Conservation (phyloP, 208 protist genomes). For the Wallacemonas rigidus region DNA sequence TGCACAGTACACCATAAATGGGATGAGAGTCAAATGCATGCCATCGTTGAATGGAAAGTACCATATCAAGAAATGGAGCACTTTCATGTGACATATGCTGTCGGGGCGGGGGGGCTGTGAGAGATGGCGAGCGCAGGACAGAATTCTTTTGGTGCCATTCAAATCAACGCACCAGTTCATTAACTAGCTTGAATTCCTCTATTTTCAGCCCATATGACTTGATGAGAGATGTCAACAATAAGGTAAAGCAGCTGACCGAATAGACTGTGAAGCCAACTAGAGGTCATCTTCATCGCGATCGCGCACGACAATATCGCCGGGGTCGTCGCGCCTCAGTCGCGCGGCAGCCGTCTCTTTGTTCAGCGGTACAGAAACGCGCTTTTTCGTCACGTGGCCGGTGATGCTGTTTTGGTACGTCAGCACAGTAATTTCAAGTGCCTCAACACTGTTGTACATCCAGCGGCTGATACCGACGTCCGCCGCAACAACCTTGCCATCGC, state of each 20-base stretch:
- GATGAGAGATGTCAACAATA: not conserved
- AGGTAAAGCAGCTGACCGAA: constrained; percentile 12
- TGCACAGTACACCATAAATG: no score
- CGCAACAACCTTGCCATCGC: constrained; percentile 57
- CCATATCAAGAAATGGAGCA: no score
- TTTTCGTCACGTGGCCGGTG: constrained; percentile 13
- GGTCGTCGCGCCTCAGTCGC: not conserved
- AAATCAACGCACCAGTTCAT: no score
- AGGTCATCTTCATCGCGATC: constrained; percentile 20
- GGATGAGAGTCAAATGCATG: no score
- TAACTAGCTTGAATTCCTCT: no score
- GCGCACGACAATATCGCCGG: not conserved
- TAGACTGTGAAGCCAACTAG: constrained; percentile 25
- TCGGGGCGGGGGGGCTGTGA: no score
- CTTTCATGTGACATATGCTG: no score
- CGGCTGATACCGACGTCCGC: constrained; percentile 75
- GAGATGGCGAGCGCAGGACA: no score
- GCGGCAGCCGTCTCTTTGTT: constrained; percentile 7
- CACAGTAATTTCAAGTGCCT: constrained; percentile 57
- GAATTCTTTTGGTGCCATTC: no score
- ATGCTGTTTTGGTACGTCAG: constrained; percentile 25
- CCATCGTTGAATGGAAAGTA: no score
- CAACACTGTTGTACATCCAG: constrained; percentile 75
- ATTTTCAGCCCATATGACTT: not conserved
- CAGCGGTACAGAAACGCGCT: constrained; percentile 37